These are phyloP conservation scores for Plasmodium knowlesi DNA, from an alignment of 169 alveolate species.

Conservation along the genomic window DNA sequence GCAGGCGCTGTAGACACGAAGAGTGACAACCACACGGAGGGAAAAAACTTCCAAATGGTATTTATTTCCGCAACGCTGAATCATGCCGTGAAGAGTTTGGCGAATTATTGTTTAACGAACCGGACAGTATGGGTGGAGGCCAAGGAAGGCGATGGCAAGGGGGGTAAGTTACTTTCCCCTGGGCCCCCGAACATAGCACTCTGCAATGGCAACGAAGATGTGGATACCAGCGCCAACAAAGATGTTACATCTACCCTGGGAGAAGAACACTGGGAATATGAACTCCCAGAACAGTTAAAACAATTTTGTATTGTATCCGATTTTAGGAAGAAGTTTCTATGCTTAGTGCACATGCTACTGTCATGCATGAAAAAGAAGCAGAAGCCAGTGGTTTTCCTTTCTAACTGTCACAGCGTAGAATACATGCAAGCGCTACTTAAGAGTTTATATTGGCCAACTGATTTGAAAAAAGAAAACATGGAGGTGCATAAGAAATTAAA, in stretches of 20 bases:
- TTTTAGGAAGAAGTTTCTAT: conserved; percentile 10
- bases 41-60: conserved; percentile 77
- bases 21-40: neutral
- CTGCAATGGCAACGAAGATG: neutral
- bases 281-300: conserved; percentile 39
- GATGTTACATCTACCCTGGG: neutral
- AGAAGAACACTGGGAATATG: neutral
- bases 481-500: conserved; percentile 24
- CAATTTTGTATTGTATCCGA: conserved; percentile 25
- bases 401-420: conserved; percentile 81
- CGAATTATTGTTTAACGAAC: conserved; percentile 81
- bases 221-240: no score
- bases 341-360: conserved; percentile 15
- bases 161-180: neutral
- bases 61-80: conserved; percentile 89
- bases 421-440: conserved; percentile 72
- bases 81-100: conserved; percentile 84
- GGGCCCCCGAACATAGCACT: neutral
- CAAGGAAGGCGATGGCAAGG: neutral
- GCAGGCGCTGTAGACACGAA: neutral
- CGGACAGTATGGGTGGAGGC: conserved; percentile 76
- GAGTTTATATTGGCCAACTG: conserved; percentile 82
- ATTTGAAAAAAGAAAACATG: conserved; percentile 36
- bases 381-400: conserved; percentile 78
- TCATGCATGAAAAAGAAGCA: conserved; percentile 13